Percentiles rank a stretch among this genome's conserved stretches.
Evolutionary conservation across 2,329 filamentous ascomycete species (phyloP).

Genomic region (Pyricularia pennisetigena): DNA sequence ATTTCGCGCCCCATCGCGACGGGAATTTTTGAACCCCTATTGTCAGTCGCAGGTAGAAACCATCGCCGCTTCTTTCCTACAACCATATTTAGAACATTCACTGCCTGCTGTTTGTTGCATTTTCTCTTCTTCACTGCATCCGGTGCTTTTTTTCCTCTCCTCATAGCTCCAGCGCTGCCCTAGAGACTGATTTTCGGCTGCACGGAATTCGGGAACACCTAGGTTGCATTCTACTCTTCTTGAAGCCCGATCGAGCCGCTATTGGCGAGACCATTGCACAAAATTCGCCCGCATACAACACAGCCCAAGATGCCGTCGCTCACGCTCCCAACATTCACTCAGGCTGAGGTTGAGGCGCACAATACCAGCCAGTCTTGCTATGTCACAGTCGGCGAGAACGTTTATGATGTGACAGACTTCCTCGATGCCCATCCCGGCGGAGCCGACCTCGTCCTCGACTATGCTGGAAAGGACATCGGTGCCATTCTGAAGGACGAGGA

Average conservation of each 20-base stretch:
- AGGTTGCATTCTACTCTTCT: not conserved
- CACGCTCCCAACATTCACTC: conserved; percentile 74
- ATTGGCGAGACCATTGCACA: not conserved
- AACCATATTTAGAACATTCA: not conserved
- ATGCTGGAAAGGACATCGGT: conserved; percentile 77
- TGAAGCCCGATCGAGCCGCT: not conserved
- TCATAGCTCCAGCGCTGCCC: not conserved
- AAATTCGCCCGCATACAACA: not conserved
- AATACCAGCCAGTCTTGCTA: conserved; percentile 79
- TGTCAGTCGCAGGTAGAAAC: not conserved
- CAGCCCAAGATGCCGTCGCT: conserved; percentile 57
- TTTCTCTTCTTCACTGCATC: not conserved
- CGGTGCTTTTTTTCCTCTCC: not conserved
- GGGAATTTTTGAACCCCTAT: not conserved
- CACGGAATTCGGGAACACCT: not conserved
- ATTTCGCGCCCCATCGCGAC: conserved; percentile 5
- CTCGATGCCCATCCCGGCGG: conserved; percentile 86
- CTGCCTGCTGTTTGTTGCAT: not conserved
- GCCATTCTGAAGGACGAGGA: conserved; percentile 72
- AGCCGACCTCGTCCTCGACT: conserved; percentile 77
- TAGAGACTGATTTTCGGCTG: not conserved
- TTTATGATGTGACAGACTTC: conserved; percentile 93
- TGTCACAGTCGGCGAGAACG: conserved; percentile 79
- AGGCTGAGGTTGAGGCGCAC: conserved; percentile 71
- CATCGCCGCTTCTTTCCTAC: not conserved